These are phyloP conservation scores for Citrus reticulata DNA, from an alignment of 345 rosid species.

Conservation along the genomic window DNA sequence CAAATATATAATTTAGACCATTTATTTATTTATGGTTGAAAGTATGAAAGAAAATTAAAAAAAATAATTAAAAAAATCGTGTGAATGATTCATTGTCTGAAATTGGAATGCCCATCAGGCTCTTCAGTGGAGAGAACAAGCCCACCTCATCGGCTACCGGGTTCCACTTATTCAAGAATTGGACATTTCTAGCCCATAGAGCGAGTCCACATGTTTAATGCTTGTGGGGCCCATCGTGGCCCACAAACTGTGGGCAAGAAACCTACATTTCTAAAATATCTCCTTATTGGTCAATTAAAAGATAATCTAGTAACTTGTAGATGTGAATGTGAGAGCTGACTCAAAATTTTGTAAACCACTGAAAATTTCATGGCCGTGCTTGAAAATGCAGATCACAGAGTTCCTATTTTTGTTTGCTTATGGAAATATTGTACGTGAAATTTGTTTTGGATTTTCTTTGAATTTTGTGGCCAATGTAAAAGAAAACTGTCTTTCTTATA, in stretches of 20 bases:
- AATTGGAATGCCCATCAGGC: background rate
- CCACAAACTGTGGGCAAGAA: background rate
- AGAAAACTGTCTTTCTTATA: background rate
- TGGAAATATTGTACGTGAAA: background rate
- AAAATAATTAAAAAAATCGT: background rate
- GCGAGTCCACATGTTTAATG: background rate
- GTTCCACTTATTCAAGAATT: background rate
- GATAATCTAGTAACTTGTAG: background rate
- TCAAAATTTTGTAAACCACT: background rate
- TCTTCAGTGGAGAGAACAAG: background rate
- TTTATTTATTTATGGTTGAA: background rate
- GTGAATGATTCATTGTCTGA: background rate
- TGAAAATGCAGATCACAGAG: accelerated
- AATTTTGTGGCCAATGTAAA: background rate
- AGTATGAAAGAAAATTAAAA: background rate
- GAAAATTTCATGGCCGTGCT: background rate
- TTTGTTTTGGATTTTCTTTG: background rate
- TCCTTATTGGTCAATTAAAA: background rate
- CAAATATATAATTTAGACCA: no score
- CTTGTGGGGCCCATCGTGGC: background rate
- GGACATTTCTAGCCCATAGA: background rate
- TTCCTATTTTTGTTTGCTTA: background rate
- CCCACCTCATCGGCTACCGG: background rate
- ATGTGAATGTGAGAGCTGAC: background rate
- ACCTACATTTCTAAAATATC: background rate